Evolutionary conservation across 768 basidiomycete genomes (phyloP).

Genomic region (Hemileccinum impolitum): DNA sequence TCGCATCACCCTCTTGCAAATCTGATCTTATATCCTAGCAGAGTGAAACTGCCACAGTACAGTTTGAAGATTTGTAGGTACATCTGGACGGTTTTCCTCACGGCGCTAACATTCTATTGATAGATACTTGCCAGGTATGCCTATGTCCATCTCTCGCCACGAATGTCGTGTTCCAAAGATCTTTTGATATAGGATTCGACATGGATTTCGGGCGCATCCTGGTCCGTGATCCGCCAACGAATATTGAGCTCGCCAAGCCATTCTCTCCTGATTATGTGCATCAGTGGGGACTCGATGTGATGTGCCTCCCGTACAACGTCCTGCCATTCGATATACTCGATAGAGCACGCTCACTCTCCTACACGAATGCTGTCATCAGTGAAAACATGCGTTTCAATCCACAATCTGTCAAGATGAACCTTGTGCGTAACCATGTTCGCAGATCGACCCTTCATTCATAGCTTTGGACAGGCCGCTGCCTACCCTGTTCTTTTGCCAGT

Average conservation of each 20-base stretch:
- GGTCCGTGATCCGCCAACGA: slow-evolving; percentile 30
- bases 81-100: neutral
- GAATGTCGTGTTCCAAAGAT: neutral
- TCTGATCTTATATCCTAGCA: slow-evolving; percentile 20
- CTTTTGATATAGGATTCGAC: slow-evolving; percentile 13
- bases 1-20: slow-evolving; percentile 4
- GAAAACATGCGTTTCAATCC: slow-evolving; percentile 43
- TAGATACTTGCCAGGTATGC: slow-evolving; percentile 32
- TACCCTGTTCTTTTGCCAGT: slow-evolving; percentile 64
- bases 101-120: slow-evolving; percentile 11
- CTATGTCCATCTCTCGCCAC: neutral
- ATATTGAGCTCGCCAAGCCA: slow-evolving; percentile 34
- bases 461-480: slow-evolving; percentile 44
- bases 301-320: slow-evolving; percentile 55
- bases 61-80: slow-evolving; percentile 48
- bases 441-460: slow-evolving; percentile 5
- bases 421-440: slow-evolving; percentile 36
- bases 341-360: slow-evolving; percentile 32
- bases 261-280: slow-evolving; percentile 46
- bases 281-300: slow-evolving; percentile 48
- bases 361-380: slow-evolving; percentile 34
- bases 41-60: slow-evolving; percentile 29
- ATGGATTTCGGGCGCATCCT: slow-evolving; percentile 42
- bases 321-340: slow-evolving; percentile 52
- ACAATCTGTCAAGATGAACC: slow-evolving; percentile 39